A percentile compares a stretch with the other conserved stretches of the same genome.
phyloP scores from a whole-genome alignment of 2,329 filamentous ascomycete genomes.

The Nemania bipapillata region DNA sequence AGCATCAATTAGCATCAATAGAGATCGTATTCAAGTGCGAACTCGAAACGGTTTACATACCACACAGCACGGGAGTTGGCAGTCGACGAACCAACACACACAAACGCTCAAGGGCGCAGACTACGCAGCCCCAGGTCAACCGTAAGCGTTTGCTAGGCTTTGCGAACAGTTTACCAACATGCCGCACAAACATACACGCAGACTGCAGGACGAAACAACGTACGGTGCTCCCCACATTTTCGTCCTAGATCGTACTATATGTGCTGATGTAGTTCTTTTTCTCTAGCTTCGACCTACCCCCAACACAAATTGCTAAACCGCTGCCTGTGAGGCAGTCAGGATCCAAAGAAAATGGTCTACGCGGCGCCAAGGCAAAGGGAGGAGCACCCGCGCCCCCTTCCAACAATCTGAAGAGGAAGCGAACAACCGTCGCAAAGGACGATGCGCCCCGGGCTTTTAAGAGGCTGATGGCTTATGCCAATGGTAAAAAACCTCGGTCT shows the following conservation, averaged over 20 bases:
- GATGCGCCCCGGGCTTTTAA: conserved; percentile 91
- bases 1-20: neutral
- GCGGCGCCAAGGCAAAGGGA: conserved; percentile 38
- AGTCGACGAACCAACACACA: neutral
- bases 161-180: conserved; percentile 58
- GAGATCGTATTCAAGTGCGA: neutral
- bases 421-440: conserved; percentile 62
- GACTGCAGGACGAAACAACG: conserved; percentile 66
- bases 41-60: neutral
- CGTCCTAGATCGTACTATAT: conserved; percentile 37
- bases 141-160: neutral
- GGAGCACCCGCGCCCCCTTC: conserved; percentile 43
- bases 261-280: conserved; percentile 26
- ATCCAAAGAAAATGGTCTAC: conserved; percentile 46
- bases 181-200: conserved; percentile 88
- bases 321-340: conserved; percentile 58
- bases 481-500: conserved; percentile 68
- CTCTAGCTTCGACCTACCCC: conserved; percentile 62
- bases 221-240: conserved; percentile 51
- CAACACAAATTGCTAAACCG: conserved; percentile 61
- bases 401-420: conserved; percentile 64
- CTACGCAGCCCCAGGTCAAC: neutral
- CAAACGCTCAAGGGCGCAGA: neutral
- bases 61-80: neutral
- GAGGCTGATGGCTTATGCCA: conserved; percentile 80